phyloP scores from a whole-genome alignment of 352 stramenopile genomes.

The Thalassiosira tumida region DNA sequence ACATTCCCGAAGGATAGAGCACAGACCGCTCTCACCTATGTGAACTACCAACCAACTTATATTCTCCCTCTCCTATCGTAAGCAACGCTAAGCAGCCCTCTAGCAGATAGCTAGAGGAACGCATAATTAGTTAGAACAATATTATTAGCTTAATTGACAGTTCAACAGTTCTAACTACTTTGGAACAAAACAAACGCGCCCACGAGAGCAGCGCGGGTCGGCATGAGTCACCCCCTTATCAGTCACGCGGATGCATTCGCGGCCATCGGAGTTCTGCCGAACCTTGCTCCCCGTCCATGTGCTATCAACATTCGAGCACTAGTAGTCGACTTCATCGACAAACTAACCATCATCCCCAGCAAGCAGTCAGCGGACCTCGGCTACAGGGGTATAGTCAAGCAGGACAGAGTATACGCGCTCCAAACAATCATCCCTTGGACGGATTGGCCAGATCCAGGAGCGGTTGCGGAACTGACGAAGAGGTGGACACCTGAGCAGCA shows the following conservation, averaged over 20 bases:
- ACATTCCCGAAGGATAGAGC: too few relatives aligned
- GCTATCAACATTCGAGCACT: background rate
- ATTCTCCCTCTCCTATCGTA: too few relatives aligned
- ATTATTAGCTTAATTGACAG: background rate
- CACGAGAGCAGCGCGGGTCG: too few relatives aligned
- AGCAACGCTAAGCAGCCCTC: too few relatives aligned
- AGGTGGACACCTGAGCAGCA: too few relatives aligned
- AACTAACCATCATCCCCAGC: background rate
- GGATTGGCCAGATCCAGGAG: too few relatives aligned
- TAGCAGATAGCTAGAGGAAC: too few relatives aligned
- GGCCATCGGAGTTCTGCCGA: background rate
- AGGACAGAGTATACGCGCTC: background rate
- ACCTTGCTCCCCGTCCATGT: background rate
- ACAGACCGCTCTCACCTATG: too few relatives aligned
- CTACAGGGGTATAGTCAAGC: background rate
- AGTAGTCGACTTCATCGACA: background rate
- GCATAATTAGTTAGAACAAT: constrained; percentile 16
- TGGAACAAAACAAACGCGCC: too few relatives aligned
- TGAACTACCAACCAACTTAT: too few relatives aligned
- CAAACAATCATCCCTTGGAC: too few relatives aligned
- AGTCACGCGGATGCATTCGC: background rate
- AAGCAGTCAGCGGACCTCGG: background rate
- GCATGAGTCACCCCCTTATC: background rate
- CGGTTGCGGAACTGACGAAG: too few relatives aligned
- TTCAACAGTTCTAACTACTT: constrained; percentile 56